Evolutionary conservation across 2,329 filamentous ascomycete species (phyloP).

Genomic region (Fusarium sp.): DNA sequence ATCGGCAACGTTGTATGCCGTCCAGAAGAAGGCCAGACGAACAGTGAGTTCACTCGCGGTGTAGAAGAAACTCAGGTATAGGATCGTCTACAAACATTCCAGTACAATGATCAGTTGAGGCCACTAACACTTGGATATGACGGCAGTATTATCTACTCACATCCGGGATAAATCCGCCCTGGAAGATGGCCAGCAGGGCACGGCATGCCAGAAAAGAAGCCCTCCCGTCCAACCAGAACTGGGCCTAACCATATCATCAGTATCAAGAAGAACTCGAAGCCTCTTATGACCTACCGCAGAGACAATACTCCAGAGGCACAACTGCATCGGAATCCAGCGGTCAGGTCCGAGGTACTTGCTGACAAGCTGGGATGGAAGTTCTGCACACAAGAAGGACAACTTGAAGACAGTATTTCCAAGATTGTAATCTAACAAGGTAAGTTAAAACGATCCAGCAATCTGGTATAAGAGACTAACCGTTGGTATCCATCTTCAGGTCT

Average conservation of each 20-base stretch:
- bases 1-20: not conserved
- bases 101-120: not conserved
- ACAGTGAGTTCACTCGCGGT: not conserved
- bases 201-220: not conserved
- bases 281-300: not conserved
- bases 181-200: not conserved
- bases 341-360: not conserved
- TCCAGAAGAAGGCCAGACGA: not conserved
- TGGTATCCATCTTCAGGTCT: not conserved
- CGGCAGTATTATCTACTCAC: fast-evolving
- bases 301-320: not conserved
- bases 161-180: not conserved
- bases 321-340: not conserved
- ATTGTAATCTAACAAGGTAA: not conserved
- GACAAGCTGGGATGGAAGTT: not conserved
- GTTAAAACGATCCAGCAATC: fast-evolving
- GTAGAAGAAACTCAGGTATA: not conserved
- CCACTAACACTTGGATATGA: too few species aligned
- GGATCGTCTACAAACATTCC: not conserved
- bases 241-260: not conserved
- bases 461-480: not conserved
- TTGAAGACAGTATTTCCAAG: not conserved
- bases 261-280: fast-evolving
- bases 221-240: not conserved
- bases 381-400: not conserved